These are phyloP conservation scores for Knoxdaviesia capensis DNA, from an alignment of 2,329 filamentous ascomycete genomes.

Conservation along the genomic window DNA sequence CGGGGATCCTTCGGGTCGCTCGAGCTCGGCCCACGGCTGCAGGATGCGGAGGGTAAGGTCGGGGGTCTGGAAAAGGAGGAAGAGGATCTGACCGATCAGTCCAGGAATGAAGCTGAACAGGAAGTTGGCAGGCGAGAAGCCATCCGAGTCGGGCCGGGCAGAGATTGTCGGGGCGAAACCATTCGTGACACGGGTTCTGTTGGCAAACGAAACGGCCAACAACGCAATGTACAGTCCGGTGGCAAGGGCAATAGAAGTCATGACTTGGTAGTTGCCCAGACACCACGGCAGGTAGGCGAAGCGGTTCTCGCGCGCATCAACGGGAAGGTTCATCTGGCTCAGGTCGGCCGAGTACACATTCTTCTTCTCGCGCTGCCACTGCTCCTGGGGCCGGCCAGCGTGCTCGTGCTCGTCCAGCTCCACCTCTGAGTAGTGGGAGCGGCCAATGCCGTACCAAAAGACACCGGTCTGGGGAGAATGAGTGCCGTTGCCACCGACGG, in stretches of 20 bases:
- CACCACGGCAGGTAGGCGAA: conserved; percentile 61
- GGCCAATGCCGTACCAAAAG: conserved; percentile 61
- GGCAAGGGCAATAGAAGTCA: conserved; percentile 41
- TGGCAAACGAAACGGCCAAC: conserved; percentile 60
- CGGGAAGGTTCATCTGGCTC: not conserved
- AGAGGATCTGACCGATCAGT: conserved; percentile 44
- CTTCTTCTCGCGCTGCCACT: not conserved
- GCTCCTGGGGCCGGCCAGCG: not conserved
- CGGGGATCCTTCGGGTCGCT: conserved; percentile 32
- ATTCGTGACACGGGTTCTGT: conserved; percentile 37
- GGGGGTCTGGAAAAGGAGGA: conserved; percentile 44
- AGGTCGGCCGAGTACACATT: not conserved
- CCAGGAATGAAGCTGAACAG: conserved; percentile 62
- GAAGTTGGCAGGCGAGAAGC: conserved; percentile 77
- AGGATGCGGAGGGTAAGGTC: conserved; percentile 46
- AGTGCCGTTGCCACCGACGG: conserved; percentile 13
- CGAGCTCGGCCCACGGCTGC: conserved; percentile 48
- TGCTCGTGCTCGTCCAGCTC: conserved; percentile 1
- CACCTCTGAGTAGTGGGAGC: conserved; percentile 9
- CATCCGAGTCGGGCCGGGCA: conserved; percentile 35
- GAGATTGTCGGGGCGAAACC: conserved; percentile 55
- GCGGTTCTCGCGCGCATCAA: conserved; percentile 6
- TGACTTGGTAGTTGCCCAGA: conserved; percentile 43
- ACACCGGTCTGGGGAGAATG: conserved; percentile 39
- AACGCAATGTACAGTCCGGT: conserved; percentile 47